These are phyloP conservation scores for Suillus luteus DNA, from an alignment of 768 basidiomycete species.

Conservation along the genomic window DNA sequence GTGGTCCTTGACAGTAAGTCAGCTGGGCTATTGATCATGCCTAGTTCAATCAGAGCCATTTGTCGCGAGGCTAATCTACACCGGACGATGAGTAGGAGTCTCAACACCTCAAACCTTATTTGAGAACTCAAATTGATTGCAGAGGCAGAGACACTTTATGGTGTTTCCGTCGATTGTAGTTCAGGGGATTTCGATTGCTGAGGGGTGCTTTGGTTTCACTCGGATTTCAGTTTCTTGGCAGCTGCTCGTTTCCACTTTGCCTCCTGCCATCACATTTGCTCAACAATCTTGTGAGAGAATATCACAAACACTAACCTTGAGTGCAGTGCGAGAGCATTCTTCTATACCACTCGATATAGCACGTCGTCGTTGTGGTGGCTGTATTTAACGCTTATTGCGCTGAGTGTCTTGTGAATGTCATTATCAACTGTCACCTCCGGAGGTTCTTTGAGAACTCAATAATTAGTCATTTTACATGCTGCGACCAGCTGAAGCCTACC, in stretches of 20 bases:
- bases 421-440: slow-evolving; percentile 45
- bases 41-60: slow-evolving; percentile 62
- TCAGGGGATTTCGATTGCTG: slow-evolving; percentile 36
- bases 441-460: slow-evolving; percentile 34
- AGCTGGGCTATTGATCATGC: slow-evolving; percentile 52
- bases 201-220: slow-evolving; percentile 9
- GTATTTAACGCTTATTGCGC: slow-evolving; percentile 65
- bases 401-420: slow-evolving; percentile 57
- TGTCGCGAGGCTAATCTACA: slow-evolving; percentile 55
- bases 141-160: slow-evolving; percentile 50
- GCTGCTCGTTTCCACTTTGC: slow-evolving; percentile 28
- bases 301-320: slow-evolving; percentile 42
- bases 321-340: slow-evolving; percentile 54
- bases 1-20: too few relatives aligned
- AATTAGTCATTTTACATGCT: background rate
- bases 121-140: slow-evolving; percentile 49
- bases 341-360: slow-evolving; percentile 68
- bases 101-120: background rate
- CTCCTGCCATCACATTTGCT: slow-evolving; percentile 19
- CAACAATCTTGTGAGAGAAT: slow-evolving; percentile 7
- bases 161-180: slow-evolving; percentile 49
- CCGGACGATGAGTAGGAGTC: slow-evolving; percentile 1
- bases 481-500: slow-evolving; percentile 36
- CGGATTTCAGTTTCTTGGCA: slow-evolving; percentile 25
- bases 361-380: slow-evolving; percentile 76